Percentiles rank a stretch among this genome's conserved stretches.
Conservation (phyloP, 306 rosid species). For the Lotus japonicus region DNA sequence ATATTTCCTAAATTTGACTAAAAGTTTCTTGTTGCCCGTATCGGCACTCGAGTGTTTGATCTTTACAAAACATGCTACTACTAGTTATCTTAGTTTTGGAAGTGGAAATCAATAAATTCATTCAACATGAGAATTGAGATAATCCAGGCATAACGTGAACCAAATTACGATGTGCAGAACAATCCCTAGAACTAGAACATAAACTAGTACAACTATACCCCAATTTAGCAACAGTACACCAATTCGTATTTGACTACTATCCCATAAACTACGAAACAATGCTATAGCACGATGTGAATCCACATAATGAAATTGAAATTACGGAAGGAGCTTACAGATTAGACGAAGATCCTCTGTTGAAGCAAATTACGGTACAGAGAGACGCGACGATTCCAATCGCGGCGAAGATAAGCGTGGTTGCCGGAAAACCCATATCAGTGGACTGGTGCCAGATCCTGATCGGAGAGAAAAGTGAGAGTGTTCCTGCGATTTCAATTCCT, state of each 20-base stretch:
- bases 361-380: constrained; percentile 52
- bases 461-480: constrained; percentile 4
- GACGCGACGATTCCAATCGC: constrained; percentile 54
- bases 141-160: neutral
- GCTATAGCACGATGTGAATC: no score
- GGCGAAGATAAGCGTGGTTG: constrained; percentile 51
- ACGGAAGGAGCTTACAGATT: constrained; percentile 49
- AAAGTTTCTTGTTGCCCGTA: no score
- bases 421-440: constrained; percentile 53
- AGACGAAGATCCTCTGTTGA: constrained; percentile 62
- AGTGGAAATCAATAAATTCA: neutral
- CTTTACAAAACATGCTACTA: no score
- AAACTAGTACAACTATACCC: no score
- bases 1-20: no score
- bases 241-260: no score
- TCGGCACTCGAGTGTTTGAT: no score
- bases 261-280: no score
- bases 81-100: neutral
- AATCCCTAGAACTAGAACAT: no score
- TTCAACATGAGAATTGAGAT: neutral
- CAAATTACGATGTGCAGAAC: neutral
- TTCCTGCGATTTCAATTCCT: constrained; percentile 25
- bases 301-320: no score
- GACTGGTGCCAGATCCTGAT: constrained; percentile 25
- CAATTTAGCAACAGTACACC: no score